Evolutionary conservation across 768 basidiomycete species (phyloP).

Genomic region (Mrakia blollopis): DNA sequence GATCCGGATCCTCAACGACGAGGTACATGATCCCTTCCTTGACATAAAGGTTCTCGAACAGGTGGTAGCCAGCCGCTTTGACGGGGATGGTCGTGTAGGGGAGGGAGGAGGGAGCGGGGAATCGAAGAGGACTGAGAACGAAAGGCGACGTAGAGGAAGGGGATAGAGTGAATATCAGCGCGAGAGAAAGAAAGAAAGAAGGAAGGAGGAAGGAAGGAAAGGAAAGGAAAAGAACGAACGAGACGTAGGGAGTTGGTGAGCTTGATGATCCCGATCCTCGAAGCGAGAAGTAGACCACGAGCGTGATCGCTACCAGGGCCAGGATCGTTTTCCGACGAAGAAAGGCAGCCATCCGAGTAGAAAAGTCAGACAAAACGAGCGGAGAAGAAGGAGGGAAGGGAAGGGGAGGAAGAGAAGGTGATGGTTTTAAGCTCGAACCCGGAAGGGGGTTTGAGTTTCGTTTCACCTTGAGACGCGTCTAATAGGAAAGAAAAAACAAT

Average conservation of each 20-base stretch:
- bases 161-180: too few species aligned
- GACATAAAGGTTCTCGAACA: neutral
- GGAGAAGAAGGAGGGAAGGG: neutral
- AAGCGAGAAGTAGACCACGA: neutral
- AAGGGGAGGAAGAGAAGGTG: neutral
- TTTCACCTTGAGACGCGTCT: neutral
- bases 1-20: neutral
- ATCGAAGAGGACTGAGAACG: neutral
- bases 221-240: too few species aligned
- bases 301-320: neutral
- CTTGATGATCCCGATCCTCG: neutral
- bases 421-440: neutral
- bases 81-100: neutral
- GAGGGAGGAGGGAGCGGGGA: neutral
- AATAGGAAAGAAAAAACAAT: too few species aligned
- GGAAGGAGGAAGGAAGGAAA: too few species aligned
- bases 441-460: neutral
- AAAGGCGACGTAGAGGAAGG: neutral
- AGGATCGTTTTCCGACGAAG: neutral
- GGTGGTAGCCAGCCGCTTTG: neutral
- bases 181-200: neutral
- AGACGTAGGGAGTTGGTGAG: too few species aligned
- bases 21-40: neutral
- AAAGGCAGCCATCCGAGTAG: neutral
- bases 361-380: too few species aligned